These are phyloP conservation scores for Stylonectria norvegica DNA, from an alignment of 2,329 filamentous ascomycete species.

Conservation along the genomic window DNA sequence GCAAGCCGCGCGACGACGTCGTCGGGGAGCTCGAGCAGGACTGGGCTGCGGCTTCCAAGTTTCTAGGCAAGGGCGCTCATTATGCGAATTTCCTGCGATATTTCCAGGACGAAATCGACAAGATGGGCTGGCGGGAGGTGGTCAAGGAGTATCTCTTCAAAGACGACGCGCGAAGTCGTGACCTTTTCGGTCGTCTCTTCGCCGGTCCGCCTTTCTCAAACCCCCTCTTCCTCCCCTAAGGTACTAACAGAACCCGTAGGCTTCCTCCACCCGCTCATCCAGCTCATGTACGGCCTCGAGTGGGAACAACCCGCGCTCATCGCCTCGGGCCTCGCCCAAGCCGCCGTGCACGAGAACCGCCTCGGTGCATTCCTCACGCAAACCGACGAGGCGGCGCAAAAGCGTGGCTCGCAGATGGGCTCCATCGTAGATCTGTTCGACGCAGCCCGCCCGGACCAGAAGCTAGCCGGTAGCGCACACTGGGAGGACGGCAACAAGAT, in stretches of 20 bases:
- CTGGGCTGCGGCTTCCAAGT: constrained; percentile 50
- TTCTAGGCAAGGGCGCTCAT: constrained; percentile 58
- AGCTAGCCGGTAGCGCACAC: constrained; percentile 49
- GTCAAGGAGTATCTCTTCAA: constrained; percentile 67
- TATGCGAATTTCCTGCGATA: constrained; percentile 75
- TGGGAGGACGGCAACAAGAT: constrained; percentile 60
- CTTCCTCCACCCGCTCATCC: constrained; percentile 76
- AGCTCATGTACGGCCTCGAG: constrained; percentile 81
- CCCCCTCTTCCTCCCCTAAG: neutral
- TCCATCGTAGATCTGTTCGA: constrained; percentile 55
- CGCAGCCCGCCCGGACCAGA: constrained; percentile 51
- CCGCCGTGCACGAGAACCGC: constrained; percentile 63
- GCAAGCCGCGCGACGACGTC: constrained; percentile 45
- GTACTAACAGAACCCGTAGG: constrained; percentile 39
- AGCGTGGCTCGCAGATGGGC: constrained; percentile 12
- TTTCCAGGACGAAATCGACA: constrained; percentile 70
- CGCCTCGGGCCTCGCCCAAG: constrained; percentile 74
- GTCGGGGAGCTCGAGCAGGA: constrained; percentile 54
- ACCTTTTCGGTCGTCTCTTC: constrained; percentile 66
- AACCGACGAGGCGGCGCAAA: constrained; percentile 44
- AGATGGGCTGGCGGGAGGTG: constrained; percentile 56
- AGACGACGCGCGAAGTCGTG: constrained; percentile 60
- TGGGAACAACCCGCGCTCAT: constrained; percentile 78
- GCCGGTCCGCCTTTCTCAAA: constrained; percentile 44
- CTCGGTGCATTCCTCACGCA: constrained; percentile 52